A percentile compares a stretch with the other conserved stretches of the same genome.
Evolutionary conservation across 1,284 basidiomycete species (phyloP).

Genomic region (Naganishia sp.): DNA sequence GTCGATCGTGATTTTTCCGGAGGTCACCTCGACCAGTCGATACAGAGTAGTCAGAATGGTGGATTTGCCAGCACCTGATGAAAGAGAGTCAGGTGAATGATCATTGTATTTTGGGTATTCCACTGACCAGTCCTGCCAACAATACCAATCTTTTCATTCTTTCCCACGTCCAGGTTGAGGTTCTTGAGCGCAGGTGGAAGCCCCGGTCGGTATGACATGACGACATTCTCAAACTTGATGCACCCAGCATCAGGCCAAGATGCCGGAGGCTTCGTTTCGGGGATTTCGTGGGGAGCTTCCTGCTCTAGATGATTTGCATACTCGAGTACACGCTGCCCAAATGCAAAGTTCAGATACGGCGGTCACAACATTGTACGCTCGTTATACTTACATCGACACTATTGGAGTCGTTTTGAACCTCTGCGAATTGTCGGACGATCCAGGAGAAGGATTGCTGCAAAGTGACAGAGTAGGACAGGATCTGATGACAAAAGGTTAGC

Average conservation of each 20-base stretch:
- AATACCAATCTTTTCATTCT: constrained; percentile 60
- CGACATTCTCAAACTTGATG: constrained; percentile 54
- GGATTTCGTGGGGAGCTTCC: constrained; percentile 71
- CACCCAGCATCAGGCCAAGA: constrained; percentile 65
- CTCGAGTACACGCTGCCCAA: constrained; percentile 76
- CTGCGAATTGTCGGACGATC: constrained; percentile 78
- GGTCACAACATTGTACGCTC: constrained; percentile 51
- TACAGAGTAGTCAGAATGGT: constrained; percentile 61
- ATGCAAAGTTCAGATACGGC: constrained; percentile 81
- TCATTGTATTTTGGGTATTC: background rate
- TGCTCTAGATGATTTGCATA: constrained; percentile 75
- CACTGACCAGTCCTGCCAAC: constrained; percentile 52
- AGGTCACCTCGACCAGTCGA: constrained; percentile 54
- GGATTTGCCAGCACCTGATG: constrained; percentile 61
- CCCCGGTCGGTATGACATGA: constrained; percentile 57
- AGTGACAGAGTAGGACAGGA: constrained; percentile 67
- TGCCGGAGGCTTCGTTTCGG: constrained; percentile 61
- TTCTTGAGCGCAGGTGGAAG: constrained; percentile 61
- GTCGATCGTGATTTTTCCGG: constrained; percentile 55
- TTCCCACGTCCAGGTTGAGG: constrained; percentile 58
- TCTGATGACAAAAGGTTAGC: constrained; percentile 34
- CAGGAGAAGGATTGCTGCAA: constrained; percentile 67
- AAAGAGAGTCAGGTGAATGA: background rate
- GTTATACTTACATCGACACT: constrained; percentile 73
- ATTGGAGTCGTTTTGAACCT: constrained; percentile 91